Conservation (phyloP, 164 flowering plant genomes). For the Aristolochia fimbriata region DNA sequence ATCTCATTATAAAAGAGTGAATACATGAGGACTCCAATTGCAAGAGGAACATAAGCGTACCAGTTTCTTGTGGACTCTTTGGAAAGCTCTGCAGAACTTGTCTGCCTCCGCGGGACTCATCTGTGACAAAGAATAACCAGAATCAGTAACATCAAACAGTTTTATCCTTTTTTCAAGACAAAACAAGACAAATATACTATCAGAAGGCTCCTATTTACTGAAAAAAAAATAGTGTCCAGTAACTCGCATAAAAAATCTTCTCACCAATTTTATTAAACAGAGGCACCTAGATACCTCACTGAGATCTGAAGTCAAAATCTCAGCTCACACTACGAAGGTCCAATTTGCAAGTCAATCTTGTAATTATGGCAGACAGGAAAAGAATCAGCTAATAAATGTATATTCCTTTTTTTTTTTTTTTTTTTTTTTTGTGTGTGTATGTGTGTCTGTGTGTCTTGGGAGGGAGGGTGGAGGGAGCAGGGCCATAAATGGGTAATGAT, state of each 20-base stretch:
- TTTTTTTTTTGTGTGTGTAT: too few relatives aligned
- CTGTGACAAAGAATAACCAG: constrained; percentile 10
- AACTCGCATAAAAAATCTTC: not conserved
- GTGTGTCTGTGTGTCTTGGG: too few relatives aligned
- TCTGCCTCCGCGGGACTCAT: constrained; percentile 40
- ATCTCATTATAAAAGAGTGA: not conserved
- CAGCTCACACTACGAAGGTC: not conserved
- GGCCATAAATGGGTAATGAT: too few relatives aligned
- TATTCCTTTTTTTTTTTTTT: too few relatives aligned
- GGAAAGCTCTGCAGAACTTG: constrained; percentile 38
- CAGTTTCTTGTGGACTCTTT: constrained; percentile 31
- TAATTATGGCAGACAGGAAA: too few relatives aligned
- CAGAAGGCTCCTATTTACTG: not conserved
- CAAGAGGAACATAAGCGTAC: constrained; percentile 14
- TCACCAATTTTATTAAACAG: not conserved
- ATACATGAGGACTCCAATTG: not conserved
- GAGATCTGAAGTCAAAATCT: not conserved
- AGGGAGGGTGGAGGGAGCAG: too few relatives aligned
- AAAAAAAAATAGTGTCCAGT: not conserved
- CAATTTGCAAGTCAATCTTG: too few relatives aligned
- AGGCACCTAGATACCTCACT: not conserved
- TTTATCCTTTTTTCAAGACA: not conserved
- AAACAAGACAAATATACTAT: not conserved
- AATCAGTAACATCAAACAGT: not conserved
- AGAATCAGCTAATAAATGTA: too few relatives aligned